Base-by-base conservation (phyloP, 805 yeast genomes). In the Spathaspora passalidarum region DNA sequence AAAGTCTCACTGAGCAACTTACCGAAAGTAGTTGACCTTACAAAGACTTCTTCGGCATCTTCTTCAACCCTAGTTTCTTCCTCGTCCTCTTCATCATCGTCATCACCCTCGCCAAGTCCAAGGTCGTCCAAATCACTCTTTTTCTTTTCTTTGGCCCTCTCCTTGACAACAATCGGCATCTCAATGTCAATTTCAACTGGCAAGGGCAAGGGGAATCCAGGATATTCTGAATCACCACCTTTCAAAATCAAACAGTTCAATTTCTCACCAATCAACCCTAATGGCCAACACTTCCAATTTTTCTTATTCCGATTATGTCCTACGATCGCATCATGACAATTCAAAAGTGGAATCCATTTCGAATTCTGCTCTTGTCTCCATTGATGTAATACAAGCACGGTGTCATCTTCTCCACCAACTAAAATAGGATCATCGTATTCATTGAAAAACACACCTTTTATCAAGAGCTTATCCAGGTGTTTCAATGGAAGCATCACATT, bases 351-450 rank as follows among this genome's bases (percentile, higher is more conserved):
- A 10, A 88, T 72, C 97, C 98, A 92, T 49, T 82, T 75, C 2
- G 96, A 82, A 60, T 90, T 94, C 29, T 76, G 63, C 0, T 85
- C 72, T 18, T 77, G 79, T 54, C 97, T 75, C 96, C 97, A 92
- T 52, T 83, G 80, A 19, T 83, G 73, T 17, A 94, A 68, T 0
- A 88, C 79, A 25, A 86, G 63, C 32, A 94, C 71, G 9, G 82
- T 77, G 49, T 89, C 89, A 51, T 84, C 90, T 25, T 75, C 70
- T n/a, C 95, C 96, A 0, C 69, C 63, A 45, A 84, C 86, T 5
- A 91, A 62, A 51, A 94, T 86, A 1, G 99, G 99, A 62, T 92
- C 97, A 17, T 96, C 96, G 56, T 79, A 84, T 38, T 84, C 83
- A 37, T 88, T 85, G 71, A 92, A 94, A 58, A 94, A 90, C n/a